Conservation (phyloP, 768 basidiomycete genomes). For the Suillus fuscotomentosus region DNA sequence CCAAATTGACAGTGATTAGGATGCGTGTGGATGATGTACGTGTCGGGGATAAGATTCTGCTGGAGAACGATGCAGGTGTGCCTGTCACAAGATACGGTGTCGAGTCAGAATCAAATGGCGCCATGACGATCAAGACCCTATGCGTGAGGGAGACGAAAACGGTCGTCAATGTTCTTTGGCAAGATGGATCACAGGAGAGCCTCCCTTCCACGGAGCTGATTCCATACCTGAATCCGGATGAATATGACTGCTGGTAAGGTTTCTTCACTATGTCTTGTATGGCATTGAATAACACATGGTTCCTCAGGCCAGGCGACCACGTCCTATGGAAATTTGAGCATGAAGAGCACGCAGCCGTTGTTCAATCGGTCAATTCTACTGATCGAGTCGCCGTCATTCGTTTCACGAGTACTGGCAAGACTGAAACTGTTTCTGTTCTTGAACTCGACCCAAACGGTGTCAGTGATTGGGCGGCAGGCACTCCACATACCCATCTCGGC, state of each 20-base stretch:
- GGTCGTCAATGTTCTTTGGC: slow-evolving; percentile 78
- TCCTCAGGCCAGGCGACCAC: slow-evolving; percentile 83
- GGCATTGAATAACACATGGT: slow-evolving; percentile 9
- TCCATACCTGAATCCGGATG: slow-evolving; percentile 85
- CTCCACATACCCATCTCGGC: slow-evolving; percentile 60
- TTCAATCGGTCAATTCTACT: slow-evolving; percentile 72
- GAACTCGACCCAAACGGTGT: slow-evolving; percentile 88
- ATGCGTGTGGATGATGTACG: slow-evolving; percentile 65
- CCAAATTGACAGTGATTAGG: slow-evolving; percentile 61
- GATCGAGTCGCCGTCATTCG: slow-evolving; percentile 71
- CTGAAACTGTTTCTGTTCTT: slow-evolving; percentile 74
- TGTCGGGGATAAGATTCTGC: slow-evolving; percentile 68
- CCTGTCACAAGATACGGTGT: slow-evolving; percentile 63
- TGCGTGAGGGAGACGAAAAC: slow-evolving; percentile 72
- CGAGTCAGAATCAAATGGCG: slow-evolving; percentile 41
- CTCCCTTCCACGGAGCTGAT: slow-evolving; percentile 64
- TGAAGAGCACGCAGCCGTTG: slow-evolving; percentile 61
- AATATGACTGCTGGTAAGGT: slow-evolving; percentile 85
- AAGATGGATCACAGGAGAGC: slow-evolving; percentile 72
- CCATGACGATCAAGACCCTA: slow-evolving; percentile 54
- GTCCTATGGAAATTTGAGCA: slow-evolving; percentile 83
- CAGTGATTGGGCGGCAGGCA: slow-evolving; percentile 45
- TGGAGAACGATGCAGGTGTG: slow-evolving; percentile 48
- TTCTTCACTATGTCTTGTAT: background rate
- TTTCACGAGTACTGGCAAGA: slow-evolving; percentile 49